Evolutionary conservation across 768 basidiomycete species (phyloP), one percentile per base, ranked within the genome.

Genomic region (Holtermannia corniformis): DNA sequence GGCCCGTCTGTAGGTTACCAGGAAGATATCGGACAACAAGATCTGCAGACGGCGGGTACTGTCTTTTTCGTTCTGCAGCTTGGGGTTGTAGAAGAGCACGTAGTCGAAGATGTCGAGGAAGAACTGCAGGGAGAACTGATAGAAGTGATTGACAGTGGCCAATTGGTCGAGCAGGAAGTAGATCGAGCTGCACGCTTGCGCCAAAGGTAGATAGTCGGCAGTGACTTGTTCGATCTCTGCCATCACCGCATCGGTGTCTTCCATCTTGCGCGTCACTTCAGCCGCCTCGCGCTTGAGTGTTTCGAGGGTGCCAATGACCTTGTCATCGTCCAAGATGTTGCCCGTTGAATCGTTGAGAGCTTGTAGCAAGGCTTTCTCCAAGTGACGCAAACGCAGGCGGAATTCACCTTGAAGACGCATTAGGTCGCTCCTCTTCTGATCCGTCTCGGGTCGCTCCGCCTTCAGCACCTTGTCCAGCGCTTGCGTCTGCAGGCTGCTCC

Each of bases 341-440:
- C 95, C 95, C 0, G 83, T 80, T 0, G 93, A 97, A 59, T 96
- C 93, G 67, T 97, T 99, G 53, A 97, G 80, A 7, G 92, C 93
- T 70, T 93, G 88, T 2, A 97, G 76, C 12, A 97, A 79, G 14
- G 92, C 77, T 72, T 89, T 89, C 73, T 99, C 95, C 37, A 97
- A 79, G 4, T 89, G 89, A 47, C 90, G 81, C 47, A 97, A 80
- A 3, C 91, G 85, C 20, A 96, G 79, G 19, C 87, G 81, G 82
- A 96, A 97, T 76, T 96, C 93, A 28, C 95, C 95, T 74, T 99
- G 95, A 21, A 95, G 83, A 74, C 95, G 96, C 82, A 96, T 88
- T 52, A 99, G 79, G 65, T 97, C 95, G 20, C 90, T 91, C 45
- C 95, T 78, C 75, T 91, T 95, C 66, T 84, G 80, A 70, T 99